phyloP scores from a whole-genome alignment of 805 yeast species.

The Candida tibetensis region DNA sequence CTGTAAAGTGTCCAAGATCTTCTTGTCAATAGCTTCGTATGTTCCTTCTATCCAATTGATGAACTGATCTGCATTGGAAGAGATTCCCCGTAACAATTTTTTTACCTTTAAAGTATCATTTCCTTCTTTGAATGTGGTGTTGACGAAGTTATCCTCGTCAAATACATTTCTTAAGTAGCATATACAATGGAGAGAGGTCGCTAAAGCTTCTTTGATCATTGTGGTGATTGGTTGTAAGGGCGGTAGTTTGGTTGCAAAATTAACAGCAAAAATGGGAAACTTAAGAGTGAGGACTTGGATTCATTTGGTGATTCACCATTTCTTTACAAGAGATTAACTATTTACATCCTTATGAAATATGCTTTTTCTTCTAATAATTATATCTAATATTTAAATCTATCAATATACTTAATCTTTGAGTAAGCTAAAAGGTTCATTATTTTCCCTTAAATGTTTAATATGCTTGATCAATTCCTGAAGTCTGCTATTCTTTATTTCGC shows the following conservation, averaged over 20 bases:
- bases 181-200: constrained; percentile 1
- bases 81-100: constrained; percentile 45
- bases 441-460: too few relatives aligned
- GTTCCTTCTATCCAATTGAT: constrained; percentile 58
- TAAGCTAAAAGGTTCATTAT: too few relatives aligned
- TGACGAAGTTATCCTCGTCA: constrained; percentile 1
- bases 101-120: constrained; percentile 33
- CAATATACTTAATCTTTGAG: too few relatives aligned
- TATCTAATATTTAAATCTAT: too few relatives aligned
- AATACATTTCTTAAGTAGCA: constrained; percentile 5
- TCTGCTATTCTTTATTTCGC: constrained; percentile 16
- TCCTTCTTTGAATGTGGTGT: not conserved
- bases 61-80: constrained; percentile 46
- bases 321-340: too few relatives aligned
- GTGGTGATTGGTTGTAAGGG: not conserved
- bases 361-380: too few relatives aligned
- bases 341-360: too few relatives aligned
- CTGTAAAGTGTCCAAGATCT: constrained; percentile 44
- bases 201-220: constrained; percentile 1
- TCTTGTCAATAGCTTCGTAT: constrained; percentile 40
- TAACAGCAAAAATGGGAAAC: too few relatives aligned
- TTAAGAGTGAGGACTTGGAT: too few relatives aligned
- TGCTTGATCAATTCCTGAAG: not conserved
- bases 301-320: too few relatives aligned
- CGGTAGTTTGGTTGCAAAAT: too few relatives aligned